These are phyloP conservation scores for Xylaria digitata DNA, from an alignment of 2,329 filamentous ascomycete genomes.

Conservation along the genomic window DNA sequence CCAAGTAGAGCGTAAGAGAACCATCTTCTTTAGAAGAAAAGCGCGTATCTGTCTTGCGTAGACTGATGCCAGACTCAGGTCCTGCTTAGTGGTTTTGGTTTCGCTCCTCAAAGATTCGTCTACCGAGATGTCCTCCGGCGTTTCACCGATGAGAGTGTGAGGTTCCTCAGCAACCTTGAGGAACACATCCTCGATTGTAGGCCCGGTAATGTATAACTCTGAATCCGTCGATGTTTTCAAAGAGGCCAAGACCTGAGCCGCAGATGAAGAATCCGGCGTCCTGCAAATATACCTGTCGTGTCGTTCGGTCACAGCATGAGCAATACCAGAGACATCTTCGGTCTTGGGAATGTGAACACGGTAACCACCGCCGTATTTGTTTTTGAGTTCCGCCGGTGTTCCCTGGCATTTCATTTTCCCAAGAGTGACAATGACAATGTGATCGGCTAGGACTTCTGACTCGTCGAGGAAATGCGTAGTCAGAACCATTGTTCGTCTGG, in stretches of 20 bases:
- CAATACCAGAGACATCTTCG: slow-evolving; percentile 38
- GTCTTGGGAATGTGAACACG: slow-evolving; percentile 47
- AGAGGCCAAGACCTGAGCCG: slow-evolving; percentile 63
- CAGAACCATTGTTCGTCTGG: slow-evolving; percentile 45
- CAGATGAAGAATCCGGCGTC: slow-evolving; percentile 64
- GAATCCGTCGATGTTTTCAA: slow-evolving; percentile 65
- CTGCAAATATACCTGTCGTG: slow-evolving; percentile 68
- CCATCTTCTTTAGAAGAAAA: slow-evolving; percentile 44
- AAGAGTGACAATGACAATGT: slow-evolving; percentile 44
- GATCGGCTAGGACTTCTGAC: slow-evolving; percentile 45
- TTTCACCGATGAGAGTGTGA: slow-evolving; percentile 39
- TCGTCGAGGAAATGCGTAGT: slow-evolving; percentile 50
- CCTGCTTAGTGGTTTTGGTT: background rate
- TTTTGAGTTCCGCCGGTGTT: slow-evolving; percentile 48
- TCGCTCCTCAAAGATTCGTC: slow-evolving; percentile 28
- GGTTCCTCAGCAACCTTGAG: slow-evolving; percentile 70
- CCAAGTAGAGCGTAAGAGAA: slow-evolving; percentile 45
- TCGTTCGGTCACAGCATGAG: slow-evolving; percentile 41
- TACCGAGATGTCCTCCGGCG: slow-evolving; percentile 32
- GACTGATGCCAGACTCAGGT: background rate
- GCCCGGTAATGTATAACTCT: slow-evolving; percentile 70
- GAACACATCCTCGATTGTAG: slow-evolving; percentile 76
- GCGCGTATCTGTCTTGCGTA: slow-evolving; percentile 40
- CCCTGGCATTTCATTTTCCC: slow-evolving; percentile 48
- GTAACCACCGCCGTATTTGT: slow-evolving; percentile 48